Conservation (phyloP, 306 rosid species). For the Castanopsis chinensis region DNA sequence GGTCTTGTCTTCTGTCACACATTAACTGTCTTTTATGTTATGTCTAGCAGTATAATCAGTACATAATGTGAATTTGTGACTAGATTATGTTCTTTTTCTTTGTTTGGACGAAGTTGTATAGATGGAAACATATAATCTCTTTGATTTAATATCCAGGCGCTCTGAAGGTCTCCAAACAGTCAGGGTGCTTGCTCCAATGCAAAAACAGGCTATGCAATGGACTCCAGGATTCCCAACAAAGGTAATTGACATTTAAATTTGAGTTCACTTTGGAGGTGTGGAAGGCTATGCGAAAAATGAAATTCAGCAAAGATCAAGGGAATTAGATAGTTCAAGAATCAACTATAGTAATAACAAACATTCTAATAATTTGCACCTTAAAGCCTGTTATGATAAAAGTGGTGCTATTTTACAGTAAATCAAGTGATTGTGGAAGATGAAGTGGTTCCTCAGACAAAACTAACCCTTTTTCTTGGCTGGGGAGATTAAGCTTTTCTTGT, state of each 20-base stretch:
- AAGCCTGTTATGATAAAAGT: not conserved
- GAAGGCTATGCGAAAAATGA: not conserved
- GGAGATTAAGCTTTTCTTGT: not conserved
- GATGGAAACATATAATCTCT: conserved; percentile 10
- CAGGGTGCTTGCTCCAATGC: conserved; percentile 86
- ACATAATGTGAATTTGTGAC: conserved; percentile 4
- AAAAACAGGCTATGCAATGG: conserved; percentile 68
- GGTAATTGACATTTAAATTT: conserved; percentile 39
- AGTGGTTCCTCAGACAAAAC: conserved; percentile 1
- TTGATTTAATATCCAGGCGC: conserved; percentile 53
- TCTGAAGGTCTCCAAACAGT: conserved; percentile 86
- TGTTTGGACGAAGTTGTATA: conserved; percentile 10
- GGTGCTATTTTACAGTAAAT: not conserved
- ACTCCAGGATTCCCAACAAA: conserved; percentile 88
- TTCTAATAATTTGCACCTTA: not conserved
- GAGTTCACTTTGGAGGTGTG: not conserved
- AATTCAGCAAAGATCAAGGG: not conserved
- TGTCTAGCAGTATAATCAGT: not conserved
- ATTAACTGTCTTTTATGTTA: not conserved
- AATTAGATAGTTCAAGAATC: not conserved
- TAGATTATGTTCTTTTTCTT: conserved; percentile 7
- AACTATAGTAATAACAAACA: not conserved
- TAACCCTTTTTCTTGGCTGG: no score
- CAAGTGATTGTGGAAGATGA: not conserved
- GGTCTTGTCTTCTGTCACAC: not conserved